A percentile compares a stretch with the other conserved stretches of the same genome.
Conservation (phyloP, 306 rosid genomes). For the Mucuna pruriens region DNA sequence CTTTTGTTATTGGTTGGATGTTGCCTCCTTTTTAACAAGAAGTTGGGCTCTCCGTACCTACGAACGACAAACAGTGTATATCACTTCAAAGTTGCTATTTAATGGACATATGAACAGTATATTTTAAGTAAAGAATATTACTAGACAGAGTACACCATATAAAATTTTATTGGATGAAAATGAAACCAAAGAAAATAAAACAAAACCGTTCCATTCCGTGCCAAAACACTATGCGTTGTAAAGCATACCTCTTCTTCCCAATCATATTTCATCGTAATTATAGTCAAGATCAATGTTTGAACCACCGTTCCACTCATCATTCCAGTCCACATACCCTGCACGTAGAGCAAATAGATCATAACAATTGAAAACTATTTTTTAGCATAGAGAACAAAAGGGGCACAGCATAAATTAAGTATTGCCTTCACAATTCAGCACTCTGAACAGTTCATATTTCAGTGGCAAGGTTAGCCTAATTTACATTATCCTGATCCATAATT, state of each 20-base stretch:
- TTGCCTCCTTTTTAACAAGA: slow-evolving; percentile 38
- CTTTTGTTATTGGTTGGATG: slow-evolving; percentile 32
- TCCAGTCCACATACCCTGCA: slow-evolving; percentile 68
- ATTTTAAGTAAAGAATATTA: neutral
- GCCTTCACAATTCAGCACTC: neutral
- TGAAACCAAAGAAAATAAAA: neutral
- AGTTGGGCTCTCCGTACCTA: slow-evolving; percentile 55
- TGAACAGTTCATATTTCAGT: neutral
- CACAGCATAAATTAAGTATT: neutral
- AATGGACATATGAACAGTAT: neutral
- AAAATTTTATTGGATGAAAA: neutral
- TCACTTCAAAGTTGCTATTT: neutral
- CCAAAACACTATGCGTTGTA: neutral
- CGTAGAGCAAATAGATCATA: neutral
- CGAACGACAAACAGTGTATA: slow-evolving; percentile 2
- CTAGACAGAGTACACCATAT: neutral
- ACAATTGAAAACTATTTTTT: neutral
- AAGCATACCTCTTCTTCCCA: slow-evolving; percentile 66
- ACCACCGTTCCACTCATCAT: slow-evolving; percentile 72
- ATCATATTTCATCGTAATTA: slow-evolving; percentile 57
- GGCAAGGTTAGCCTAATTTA: neutral
- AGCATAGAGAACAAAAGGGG: neutral
- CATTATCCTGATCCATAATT: neutral
- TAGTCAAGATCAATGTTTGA: slow-evolving; percentile 55
- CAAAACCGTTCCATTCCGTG: neutral